These are phyloP conservation scores for Scutellaria galericulata DNA, from an alignment of 257 asterid genomes.

Conservation along the genomic window DNA sequence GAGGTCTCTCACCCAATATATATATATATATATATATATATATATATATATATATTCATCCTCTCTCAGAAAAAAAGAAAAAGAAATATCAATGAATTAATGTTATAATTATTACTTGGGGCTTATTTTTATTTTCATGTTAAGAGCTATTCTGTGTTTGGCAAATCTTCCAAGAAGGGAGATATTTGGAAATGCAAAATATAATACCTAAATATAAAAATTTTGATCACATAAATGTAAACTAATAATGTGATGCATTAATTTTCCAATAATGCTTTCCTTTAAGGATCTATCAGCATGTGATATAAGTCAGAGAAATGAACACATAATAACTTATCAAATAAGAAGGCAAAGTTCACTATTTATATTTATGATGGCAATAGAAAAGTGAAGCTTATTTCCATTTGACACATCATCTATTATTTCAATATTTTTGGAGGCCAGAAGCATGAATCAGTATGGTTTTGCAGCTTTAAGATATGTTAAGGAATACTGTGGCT, in stretches of 20 bases:
- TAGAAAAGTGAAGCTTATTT: slow-evolving; percentile 5
- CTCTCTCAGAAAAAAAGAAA: background rate
- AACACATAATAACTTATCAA: background rate
- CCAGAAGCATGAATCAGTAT: slow-evolving; percentile 10
- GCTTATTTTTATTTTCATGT: slow-evolving; percentile 16
- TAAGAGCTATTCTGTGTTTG: slow-evolving; percentile 22
- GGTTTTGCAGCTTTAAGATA: slow-evolving; percentile 15
- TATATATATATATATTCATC: background rate
- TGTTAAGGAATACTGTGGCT: slow-evolving; percentile 8
- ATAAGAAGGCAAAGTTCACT: background rate
- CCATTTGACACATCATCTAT: slow-evolving; percentile 10
- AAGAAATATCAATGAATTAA: slow-evolving; percentile 14
- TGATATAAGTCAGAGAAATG: slow-evolving; percentile 13
- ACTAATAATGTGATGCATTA: slow-evolving; percentile 21
- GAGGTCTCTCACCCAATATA: background rate
- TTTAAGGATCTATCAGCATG: background rate
- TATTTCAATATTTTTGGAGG: slow-evolving; percentile 16
- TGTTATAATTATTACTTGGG: slow-evolving; percentile 1
- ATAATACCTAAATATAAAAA: background rate
- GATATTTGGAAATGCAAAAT: slow-evolving; percentile 17
- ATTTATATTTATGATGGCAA: background rate
- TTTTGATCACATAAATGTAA: slow-evolving; percentile 4
- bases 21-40: background rate
- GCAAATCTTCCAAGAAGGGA: slow-evolving; percentile 4
- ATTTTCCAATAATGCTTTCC: slow-evolving; percentile 5